A percentile compares a stretch with the other conserved stretches of the same genome.
Evolutionary conservation across 2,329 filamentous ascomycete species (phyloP).

Genomic region (Blumeriella jaapii): DNA sequence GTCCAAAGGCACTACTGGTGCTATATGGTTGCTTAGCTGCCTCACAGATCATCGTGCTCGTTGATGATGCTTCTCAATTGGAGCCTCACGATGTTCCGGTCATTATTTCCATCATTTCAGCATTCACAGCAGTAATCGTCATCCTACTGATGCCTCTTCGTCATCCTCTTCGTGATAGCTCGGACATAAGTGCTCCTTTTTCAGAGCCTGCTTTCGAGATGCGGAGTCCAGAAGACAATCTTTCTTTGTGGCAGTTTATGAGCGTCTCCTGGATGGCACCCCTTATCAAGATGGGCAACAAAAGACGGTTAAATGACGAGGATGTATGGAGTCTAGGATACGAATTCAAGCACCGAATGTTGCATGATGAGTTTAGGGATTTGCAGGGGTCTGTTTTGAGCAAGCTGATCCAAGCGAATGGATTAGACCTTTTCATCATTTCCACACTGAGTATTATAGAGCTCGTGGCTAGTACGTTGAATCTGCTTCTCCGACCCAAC

Average conservation of each 20-base stretch:
- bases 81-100: conserved; percentile 8
- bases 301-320: conserved; percentile 57
- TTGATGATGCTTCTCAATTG: conserved; percentile 24
- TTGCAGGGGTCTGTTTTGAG: conserved; percentile 61
- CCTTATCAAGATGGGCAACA: conserved; percentile 53
- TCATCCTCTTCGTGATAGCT: conserved; percentile 39
- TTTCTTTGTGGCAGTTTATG: conserved; percentile 76
- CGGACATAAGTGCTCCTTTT: conserved; percentile 48
- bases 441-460: conserved; percentile 48
- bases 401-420: conserved; percentile 64
- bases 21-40: conserved; percentile 16
- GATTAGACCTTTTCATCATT: conserved; percentile 58
- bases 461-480: conserved; percentile 40
- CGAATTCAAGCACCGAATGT: conserved; percentile 67
- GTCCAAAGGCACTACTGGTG: conserved; percentile 18
- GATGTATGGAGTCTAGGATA: conserved; percentile 74
- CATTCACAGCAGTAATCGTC: conserved; percentile 36
- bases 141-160: conserved; percentile 62
- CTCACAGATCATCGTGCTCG: conserved; percentile 18
- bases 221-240: conserved; percentile 69
- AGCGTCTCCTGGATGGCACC: conserved; percentile 73
- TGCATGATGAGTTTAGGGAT: conserved; percentile 65
- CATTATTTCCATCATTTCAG: conserved; percentile 29
- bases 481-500: no score
- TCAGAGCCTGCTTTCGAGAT: conserved; percentile 43